phyloP scores from a whole-genome alignment of 2,329 filamentous ascomycete genomes.

The Aurifilum marmelostoma region DNA sequence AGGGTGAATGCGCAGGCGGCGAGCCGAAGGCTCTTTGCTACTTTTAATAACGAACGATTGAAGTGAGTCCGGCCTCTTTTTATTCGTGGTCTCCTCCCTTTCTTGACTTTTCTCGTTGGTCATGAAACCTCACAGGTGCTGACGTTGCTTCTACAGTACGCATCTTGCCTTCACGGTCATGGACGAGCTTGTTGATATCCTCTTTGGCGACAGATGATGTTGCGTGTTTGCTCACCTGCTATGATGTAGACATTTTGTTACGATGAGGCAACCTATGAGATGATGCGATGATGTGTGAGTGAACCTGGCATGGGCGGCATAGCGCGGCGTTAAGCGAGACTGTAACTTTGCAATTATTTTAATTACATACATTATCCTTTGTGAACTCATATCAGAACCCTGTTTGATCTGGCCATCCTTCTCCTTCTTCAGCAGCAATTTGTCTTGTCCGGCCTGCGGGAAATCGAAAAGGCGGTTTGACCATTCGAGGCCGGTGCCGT shows the following conservation, averaged over 20 bases:
- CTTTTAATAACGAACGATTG: slow-evolving; percentile 85
- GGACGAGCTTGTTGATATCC: slow-evolving; percentile 68
- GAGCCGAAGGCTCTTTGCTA: slow-evolving; percentile 84
- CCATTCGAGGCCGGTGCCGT: background rate
- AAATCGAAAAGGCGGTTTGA: background rate
- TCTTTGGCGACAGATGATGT: slow-evolving; percentile 55
- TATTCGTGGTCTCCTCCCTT: background rate
- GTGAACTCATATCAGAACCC: background rate
- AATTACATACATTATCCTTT: background rate
- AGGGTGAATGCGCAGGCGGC: slow-evolving; percentile 89
- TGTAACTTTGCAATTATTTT: background rate
- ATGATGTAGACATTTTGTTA: slow-evolving; percentile 8
- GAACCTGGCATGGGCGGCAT: slow-evolving; percentile 29
- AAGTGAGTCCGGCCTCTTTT: slow-evolving; percentile 66
- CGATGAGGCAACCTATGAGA: slow-evolving; percentile 4
- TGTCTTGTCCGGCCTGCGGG: background rate
- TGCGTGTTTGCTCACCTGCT: background rate
- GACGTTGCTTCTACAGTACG: slow-evolving; percentile 47
- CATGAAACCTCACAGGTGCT: background rate
- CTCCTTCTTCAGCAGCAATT: background rate
- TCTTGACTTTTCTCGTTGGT: background rate
- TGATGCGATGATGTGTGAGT: background rate
- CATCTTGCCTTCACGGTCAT: slow-evolving; percentile 73
- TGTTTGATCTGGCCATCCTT: background rate
- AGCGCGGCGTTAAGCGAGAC: slow-evolving; percentile 35